Conservation (phyloP, 345 rosid genomes). For the Aquilaria yunnanensis region DNA sequence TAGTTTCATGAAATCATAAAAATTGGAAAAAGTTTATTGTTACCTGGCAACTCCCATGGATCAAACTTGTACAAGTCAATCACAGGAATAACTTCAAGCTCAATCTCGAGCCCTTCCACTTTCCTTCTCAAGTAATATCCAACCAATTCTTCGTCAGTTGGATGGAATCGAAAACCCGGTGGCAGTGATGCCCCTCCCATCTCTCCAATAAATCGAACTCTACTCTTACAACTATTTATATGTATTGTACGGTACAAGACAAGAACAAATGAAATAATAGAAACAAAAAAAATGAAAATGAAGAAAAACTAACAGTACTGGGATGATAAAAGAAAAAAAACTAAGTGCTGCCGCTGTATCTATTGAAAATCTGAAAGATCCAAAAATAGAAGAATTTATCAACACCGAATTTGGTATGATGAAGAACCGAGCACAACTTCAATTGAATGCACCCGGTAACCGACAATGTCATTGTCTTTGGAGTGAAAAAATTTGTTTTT, state of each 20-base stretch:
- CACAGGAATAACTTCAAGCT: constrained; percentile 79
- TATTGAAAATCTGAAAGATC: constrained; percentile 67
- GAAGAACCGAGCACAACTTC: constrained; percentile 48
- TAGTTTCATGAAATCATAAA: too few relatives aligned
- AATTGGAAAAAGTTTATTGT: neutral
- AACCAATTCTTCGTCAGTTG: constrained; percentile 81
- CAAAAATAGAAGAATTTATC: constrained; percentile 65
- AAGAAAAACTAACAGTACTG: neutral
- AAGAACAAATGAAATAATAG: constrained; percentile 5
- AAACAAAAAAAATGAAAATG: neutral
- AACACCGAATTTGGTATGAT: constrained; percentile 40
- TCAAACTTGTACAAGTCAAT: constrained; percentile 85
- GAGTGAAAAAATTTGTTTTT: constrained; percentile 20
- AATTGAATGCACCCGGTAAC: constrained; percentile 40
- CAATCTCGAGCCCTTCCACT: constrained; percentile 57
- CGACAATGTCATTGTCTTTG: constrained; percentile 54
- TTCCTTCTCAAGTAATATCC: constrained; percentile 76
- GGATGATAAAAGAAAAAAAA: too few relatives aligned
- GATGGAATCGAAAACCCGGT: constrained; percentile 92
- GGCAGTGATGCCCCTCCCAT: constrained; percentile 75
- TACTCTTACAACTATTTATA: too few relatives aligned
- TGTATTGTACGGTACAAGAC: too few relatives aligned
- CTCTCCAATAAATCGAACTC: constrained; percentile 1
- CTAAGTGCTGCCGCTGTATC: constrained; percentile 43
- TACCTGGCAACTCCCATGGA: constrained; percentile 96